These are phyloP conservation scores for Chlamydomonas reinhardtii DNA, from an alignment of 163 green algal species.

Conservation along the genomic window DNA sequence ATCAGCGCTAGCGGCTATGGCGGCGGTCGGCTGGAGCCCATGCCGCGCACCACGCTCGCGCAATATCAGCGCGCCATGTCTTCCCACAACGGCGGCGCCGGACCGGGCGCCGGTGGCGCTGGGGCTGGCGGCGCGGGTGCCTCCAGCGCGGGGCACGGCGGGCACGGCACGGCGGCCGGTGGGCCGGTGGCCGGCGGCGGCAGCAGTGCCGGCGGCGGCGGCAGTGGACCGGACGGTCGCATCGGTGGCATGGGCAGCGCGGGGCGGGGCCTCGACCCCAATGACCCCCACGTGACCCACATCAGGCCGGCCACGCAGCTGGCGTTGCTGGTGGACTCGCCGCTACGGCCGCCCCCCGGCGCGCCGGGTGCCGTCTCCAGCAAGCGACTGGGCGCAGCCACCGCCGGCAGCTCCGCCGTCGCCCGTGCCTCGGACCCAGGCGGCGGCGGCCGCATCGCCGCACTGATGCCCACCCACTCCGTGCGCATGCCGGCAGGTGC, in stretches of 20 bases:
- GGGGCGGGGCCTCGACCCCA: not conserved
- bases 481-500: not conserved
- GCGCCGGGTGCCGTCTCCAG: no score
- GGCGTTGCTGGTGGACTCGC: not conserved
- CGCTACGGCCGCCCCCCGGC: not conserved
- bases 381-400: no score
- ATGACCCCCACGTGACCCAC: conserved; percentile 11
- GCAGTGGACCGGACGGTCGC: no score
- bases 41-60: conserved; percentile 4
- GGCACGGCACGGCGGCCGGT: not conserved
- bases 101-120: not conserved
- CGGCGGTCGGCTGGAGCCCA: not conserved
- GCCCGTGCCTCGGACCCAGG: conserved; percentile 5
- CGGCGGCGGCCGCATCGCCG: not conserved
- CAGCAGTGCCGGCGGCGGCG: no score
- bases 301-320: not conserved
- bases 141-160: not conserved
- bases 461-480: not conserved
- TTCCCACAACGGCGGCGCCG: not conserved
- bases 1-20: not conserved
- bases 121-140: no score
- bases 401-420: not conserved
- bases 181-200: not conserved
- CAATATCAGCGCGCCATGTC: not conserved
- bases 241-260: no score